Percentiles rank a stretch among this genome's conserved stretches.
Conservation (phyloP, 225 moss, liverwort and hornwort genomes). For the Climacium dendroides region DNA sequence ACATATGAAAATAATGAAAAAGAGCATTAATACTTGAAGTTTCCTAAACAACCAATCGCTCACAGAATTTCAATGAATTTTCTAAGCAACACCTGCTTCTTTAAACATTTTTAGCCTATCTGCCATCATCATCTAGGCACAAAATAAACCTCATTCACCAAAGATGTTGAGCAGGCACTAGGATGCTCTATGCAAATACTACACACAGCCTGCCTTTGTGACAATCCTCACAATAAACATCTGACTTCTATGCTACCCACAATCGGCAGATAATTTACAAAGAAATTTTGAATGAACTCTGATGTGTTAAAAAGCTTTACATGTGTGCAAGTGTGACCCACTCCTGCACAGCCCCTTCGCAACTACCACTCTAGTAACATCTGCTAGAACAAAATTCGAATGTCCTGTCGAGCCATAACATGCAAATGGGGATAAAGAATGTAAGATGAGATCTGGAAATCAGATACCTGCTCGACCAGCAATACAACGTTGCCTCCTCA, state of each 20-base stretch:
- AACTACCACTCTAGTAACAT: background rate
- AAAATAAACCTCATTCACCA: background rate
- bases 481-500: background rate
- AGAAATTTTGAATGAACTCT: background rate
- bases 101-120: background rate
- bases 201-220: background rate
- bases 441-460: background rate
- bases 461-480: background rate
- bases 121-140: background rate
- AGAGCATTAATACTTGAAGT: background rate
- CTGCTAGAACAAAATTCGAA: background rate
- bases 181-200: background rate
- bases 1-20: background rate
- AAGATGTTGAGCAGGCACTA: background rate
- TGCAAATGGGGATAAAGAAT: conserved; percentile 10
- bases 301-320: background rate
- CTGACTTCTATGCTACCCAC: background rate
- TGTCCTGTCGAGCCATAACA: background rate
- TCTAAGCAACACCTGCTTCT: background rate
- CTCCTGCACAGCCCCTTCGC: background rate
- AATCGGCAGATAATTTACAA: background rate
- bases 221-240: background rate
- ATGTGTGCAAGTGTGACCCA: background rate
- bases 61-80: background rate
- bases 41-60: background rate